phyloP scores from a whole-genome alignment of 192 early-diverging fungal species.

The Jimgerdemannia lactiflua region DNA sequence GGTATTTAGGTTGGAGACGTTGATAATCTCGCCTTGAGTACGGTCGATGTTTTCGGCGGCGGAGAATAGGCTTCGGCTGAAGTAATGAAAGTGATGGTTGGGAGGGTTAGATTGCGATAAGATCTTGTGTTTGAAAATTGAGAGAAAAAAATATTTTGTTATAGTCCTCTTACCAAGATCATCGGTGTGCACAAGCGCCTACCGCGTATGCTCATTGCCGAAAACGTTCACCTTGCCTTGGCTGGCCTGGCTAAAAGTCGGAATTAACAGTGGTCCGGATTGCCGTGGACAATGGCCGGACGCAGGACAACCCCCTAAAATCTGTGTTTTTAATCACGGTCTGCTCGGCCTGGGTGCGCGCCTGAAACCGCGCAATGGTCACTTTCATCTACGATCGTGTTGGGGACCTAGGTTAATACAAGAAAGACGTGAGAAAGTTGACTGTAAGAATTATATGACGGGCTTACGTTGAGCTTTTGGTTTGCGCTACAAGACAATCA shows the following conservation, averaged over 20 bases:
- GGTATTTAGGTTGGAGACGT: too few relatives aligned
- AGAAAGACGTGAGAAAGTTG: not conserved
- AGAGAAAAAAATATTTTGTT: too few relatives aligned
- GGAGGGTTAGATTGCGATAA: too few relatives aligned
- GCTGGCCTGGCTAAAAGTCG: constrained; percentile 25
- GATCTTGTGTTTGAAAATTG: too few relatives aligned
- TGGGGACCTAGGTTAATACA: too few relatives aligned
- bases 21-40: too few relatives aligned
- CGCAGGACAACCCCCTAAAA: constrained; percentile 26
- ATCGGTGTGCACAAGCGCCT: constrained; percentile 27
- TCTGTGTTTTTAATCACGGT: constrained; percentile 7
- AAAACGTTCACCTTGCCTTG: constrained; percentile 4
- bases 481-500: too few relatives aligned
- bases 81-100: too few relatives aligned
- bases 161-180: constrained; percentile 34
- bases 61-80: too few relatives aligned
- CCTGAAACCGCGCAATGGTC: not conserved
- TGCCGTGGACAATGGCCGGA: constrained; percentile 23
- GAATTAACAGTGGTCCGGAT: constrained; percentile 11
- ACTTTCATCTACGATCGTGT: constrained; percentile 6
- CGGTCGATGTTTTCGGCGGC: too few relatives aligned
- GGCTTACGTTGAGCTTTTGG: too few relatives aligned
- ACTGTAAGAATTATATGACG: not conserved
- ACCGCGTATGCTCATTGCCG: constrained; percentile 12
- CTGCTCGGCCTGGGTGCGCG: constrained; percentile 24